Conservation (phyloP, 2,329 filamentous ascomycete species). For the Fusarium nodosum region DNA sequence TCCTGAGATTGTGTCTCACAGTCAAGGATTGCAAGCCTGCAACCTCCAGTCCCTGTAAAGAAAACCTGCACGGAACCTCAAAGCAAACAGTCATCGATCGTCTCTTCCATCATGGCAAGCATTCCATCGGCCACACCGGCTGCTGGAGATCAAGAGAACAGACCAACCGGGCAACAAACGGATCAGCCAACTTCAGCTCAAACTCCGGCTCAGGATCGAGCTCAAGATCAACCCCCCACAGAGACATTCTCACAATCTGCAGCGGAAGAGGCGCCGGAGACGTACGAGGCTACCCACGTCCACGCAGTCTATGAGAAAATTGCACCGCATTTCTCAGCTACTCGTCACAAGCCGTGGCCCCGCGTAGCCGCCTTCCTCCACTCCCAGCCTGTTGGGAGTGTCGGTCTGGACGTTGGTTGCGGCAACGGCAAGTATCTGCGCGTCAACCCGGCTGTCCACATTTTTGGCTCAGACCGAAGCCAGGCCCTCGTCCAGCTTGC, state of each 20-base stretch:
- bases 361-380: constrained; percentile 85
- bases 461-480: constrained; percentile 88
- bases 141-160: constrained; percentile 36
- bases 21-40: not conserved
- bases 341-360: constrained; percentile 89
- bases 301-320: constrained; percentile 93
- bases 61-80: constrained; percentile 21
- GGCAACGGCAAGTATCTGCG: constrained; percentile 96
- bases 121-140: constrained; percentile 46
- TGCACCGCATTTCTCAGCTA: constrained; percentile 85
- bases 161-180: constrained; percentile 25
- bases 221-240: constrained; percentile 22
- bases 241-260: constrained; percentile 38
- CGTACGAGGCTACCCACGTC: constrained; percentile 88
- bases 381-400: constrained; percentile 73
- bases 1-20: constrained; percentile 1
- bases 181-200: constrained; percentile 1
- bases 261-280: constrained; percentile 58
- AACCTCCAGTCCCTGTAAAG: constrained; percentile 3
- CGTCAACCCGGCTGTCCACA: constrained; percentile 82
- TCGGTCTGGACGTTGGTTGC: constrained; percentile 93
- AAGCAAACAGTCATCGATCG: constrained; percentile 1
- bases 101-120: constrained; percentile 44
- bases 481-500: constrained; percentile 67
- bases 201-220: constrained; percentile 8